Conservation (phyloP, 768 basidiomycete species). For the Phylloporus arenicola region DNA sequence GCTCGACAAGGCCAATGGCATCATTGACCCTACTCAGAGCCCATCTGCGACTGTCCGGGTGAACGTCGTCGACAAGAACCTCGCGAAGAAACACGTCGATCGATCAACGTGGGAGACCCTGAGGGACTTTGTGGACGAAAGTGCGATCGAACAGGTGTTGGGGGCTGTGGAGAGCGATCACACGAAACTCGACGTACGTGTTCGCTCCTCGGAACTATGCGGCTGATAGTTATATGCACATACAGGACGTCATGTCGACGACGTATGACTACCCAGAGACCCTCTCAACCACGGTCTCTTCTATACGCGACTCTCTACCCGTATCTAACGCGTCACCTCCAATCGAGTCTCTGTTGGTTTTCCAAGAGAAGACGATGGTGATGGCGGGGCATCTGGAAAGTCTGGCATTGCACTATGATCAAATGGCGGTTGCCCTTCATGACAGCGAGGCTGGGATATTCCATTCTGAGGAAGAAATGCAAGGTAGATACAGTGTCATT, state of each 20-base stretch:
- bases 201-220: background rate
- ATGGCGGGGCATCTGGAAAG: slow-evolving; percentile 75
- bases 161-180: slow-evolving; percentile 72
- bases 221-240: background rate
- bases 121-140: slow-evolving; percentile 82
- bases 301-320: slow-evolving; percentile 52
- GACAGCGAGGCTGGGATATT: slow-evolving; percentile 65
- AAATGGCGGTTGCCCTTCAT: slow-evolving; percentile 64
- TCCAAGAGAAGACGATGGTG: slow-evolving; percentile 27
- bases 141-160: slow-evolving; percentile 69
- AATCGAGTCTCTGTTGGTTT: slow-evolving; percentile 45
- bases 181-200: slow-evolving; percentile 58
- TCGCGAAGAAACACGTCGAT: slow-evolving; percentile 31
- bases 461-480: slow-evolving; percentile 64
- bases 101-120: slow-evolving; percentile 72
- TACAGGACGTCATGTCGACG: slow-evolving; percentile 53
- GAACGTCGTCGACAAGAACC: slow-evolving; percentile 17
- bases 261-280: slow-evolving; percentile 68
- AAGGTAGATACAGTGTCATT: slow-evolving; percentile 38
- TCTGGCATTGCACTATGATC: slow-evolving; percentile 68
- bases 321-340: slow-evolving; percentile 30
- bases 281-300: slow-evolving; percentile 48
- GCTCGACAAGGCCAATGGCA: slow-evolving; percentile 35
- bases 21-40: slow-evolving; percentile 35
- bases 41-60: slow-evolving; percentile 29